Base-by-base conservation (phyloP, 345 rosid species). In the Geranium brycei region DNA sequence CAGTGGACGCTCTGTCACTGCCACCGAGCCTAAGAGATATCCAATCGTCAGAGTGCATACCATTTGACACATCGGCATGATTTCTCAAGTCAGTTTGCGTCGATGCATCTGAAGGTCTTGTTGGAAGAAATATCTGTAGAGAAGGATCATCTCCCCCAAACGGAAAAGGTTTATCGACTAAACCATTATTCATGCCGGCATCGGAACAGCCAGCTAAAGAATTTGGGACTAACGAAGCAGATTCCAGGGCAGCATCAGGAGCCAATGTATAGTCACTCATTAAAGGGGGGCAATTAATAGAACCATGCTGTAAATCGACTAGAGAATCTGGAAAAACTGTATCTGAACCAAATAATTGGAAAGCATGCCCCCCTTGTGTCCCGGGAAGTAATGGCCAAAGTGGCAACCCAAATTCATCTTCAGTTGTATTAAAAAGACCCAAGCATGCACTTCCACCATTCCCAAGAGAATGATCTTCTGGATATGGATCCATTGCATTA, bases 1-100 rank as follows among this genome's bases (percentile, higher is more conserved):
- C 57, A 57, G 73, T 68, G 31, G 85, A 60, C 17, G 83, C 85
- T 63, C 80, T 75, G 16, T 79, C 79, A 73, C 85, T 79, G 72
- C 82, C 99, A 32, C 99, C 97, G 63, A 93, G 91, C 62, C 91
- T 85, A 67, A 93, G 95, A 63, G 97, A 93, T 59, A 90, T 85
- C 95, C 95, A 93, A 73, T 88, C 99, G 51, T 91, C 97, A 63
- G 75, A 75, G 16, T 77, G 83, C 64, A 83, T 73, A 70, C 96
- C 87, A 71, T 90, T 90, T 28, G 96, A 81, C 69, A 75, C 61
- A 68, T 85, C 92, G 74, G 77, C 83, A 70, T 79, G 87, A 73
- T 81, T 85, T 72, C 91, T 79, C 74, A 76, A 18, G 77, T 83
- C 76, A 17, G 87, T 58, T 66, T 80, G 95, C 64, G 69, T 70